Conservation (phyloP, 495 filamentous ascomycete species). For the Aspergillus sparsus region DNA sequence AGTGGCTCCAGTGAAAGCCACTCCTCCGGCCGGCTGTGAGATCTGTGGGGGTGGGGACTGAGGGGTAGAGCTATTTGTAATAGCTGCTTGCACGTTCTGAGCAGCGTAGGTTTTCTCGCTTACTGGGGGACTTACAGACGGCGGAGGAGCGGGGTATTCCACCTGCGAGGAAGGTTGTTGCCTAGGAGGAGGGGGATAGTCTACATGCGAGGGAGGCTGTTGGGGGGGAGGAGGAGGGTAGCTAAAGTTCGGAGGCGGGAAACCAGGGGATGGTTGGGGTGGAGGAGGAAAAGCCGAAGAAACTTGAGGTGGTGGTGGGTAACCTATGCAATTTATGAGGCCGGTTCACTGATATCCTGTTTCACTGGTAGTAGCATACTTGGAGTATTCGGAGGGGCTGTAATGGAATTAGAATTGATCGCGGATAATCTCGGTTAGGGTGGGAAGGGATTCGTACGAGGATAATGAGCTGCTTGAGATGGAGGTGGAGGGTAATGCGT, state of each 20-base stretch:
- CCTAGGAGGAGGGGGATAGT: constrained; percentile 42
- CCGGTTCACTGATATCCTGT: background rate
- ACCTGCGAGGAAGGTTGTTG: constrained; percentile 19
- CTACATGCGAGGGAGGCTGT: constrained; percentile 38
- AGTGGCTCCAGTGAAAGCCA: constrained; percentile 24
- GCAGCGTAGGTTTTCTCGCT: constrained; percentile 29
- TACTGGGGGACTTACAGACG: constrained; percentile 24
- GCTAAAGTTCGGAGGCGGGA: background rate
- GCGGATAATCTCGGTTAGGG: background rate
- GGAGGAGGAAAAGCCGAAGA: constrained; percentile 13
- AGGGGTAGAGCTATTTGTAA: constrained; percentile 8
- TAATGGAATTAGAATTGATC: background rate
- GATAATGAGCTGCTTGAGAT: constrained; percentile 12
- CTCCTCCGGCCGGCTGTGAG: constrained; percentile 26
- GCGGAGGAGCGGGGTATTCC: constrained; percentile 15
- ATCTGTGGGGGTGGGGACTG: constrained; percentile 9
- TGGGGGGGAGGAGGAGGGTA: constrained; percentile 23
- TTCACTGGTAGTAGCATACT: background rate
- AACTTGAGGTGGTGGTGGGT: constrained; percentile 17
- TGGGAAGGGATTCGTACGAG: constrained; percentile 11
- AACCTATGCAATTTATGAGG: constrained; percentile 12
- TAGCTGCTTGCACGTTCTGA: constrained; percentile 8
- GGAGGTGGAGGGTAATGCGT: constrained; percentile 18
- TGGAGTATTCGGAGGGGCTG: constrained; percentile 12
- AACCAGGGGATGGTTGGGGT: constrained; percentile 13